Conservation (phyloP, 2,329 filamentous ascomycete genomes). For the Penicillium sp. region DNA sequence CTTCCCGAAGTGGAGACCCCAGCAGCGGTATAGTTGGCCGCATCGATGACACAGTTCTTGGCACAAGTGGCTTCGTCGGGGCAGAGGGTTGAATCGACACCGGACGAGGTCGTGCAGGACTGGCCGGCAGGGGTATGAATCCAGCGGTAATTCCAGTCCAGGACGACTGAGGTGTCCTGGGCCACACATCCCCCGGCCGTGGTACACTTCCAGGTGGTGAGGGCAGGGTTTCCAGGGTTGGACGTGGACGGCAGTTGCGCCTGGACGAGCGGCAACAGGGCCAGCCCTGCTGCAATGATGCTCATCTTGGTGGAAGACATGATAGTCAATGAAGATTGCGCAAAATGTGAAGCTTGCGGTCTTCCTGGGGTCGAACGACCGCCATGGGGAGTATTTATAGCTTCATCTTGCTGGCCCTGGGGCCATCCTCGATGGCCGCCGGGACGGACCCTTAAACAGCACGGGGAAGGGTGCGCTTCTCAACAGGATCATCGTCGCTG, state of each 20-base stretch:
- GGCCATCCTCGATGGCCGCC: neutral
- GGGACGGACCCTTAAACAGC: neutral
- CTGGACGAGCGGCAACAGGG: neutral
- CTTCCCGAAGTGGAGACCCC: slow-evolving; percentile 55
- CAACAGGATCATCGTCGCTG: no score
- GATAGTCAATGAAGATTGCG: neutral
- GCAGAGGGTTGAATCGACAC: slow-evolving; percentile 52
- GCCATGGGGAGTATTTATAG: neutral
- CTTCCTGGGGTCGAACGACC: neutral
- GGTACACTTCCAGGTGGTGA: neutral
- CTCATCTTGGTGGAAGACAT: neutral
- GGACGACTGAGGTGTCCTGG: slow-evolving; percentile 7
- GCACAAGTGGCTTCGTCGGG: slow-evolving; percentile 54
- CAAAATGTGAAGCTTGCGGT: neutral
- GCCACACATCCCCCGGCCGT: neutral
- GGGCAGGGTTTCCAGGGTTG: neutral
- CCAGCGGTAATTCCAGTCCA: slow-evolving; percentile 58
- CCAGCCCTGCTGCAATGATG: neutral
- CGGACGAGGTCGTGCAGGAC: slow-evolving; percentile 61
- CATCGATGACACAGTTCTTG: slow-evolving; percentile 58
- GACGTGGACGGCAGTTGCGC: neutral
- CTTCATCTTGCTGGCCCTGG: neutral
- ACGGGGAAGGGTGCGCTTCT: neutral
- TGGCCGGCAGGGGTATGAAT: slow-evolving; percentile 50
- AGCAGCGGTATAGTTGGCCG: slow-evolving; percentile 57